Evolutionary conservation across 495 filamentous ascomycete species (phyloP), one percentile per base, ranked within the genome.

Genomic region (Talaromyces nanjingensis): DNA sequence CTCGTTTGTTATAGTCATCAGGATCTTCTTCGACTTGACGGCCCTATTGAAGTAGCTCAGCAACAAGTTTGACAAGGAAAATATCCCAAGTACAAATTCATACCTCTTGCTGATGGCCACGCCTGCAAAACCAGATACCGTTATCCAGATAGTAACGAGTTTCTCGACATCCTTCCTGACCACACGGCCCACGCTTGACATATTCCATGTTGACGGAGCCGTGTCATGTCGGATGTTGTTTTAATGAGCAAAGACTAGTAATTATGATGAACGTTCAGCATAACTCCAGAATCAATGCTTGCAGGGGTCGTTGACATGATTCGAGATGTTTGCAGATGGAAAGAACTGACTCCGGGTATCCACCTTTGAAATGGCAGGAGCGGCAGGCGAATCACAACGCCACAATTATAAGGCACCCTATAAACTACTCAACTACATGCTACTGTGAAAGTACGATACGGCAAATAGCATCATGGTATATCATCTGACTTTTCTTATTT

Each of bases 1-100:
- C 90, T 59, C 81, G 77, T 14, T 79, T 83, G 54, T 86, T 87
- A 66, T 88, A 92, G 67, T 87, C 86, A 65, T 93, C 92, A 60
- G 89, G 86, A 68, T 93, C 91, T 65, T 86, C 85, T 73, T 89
- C 88, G 54, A 86, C 79, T 79, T 86, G 74, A 22, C 59, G 66
- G 25, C 75, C 78, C 78, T 80, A 63, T 9, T 20, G n/a, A 18
- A 16, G 25, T 60, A 54, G 6, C 29, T 31, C 6, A 31, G 29
- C 5, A 7, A 7, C 5, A 0, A 31, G 0, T 0, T 31, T 31
- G 0, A 31, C 29, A 6, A 31, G 29, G 6, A 31, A 1, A 31
- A 31, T 31, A 31, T 31, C 29, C 27, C 27, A 27, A 31, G 29
- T 31, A 31, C 29, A 31, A 7, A 31, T 31, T 0, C 4, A 31